phyloP scores from a whole-genome alignment of 2,329 filamentous ascomycete species.

The Fusarium phyllophilum region DNA sequence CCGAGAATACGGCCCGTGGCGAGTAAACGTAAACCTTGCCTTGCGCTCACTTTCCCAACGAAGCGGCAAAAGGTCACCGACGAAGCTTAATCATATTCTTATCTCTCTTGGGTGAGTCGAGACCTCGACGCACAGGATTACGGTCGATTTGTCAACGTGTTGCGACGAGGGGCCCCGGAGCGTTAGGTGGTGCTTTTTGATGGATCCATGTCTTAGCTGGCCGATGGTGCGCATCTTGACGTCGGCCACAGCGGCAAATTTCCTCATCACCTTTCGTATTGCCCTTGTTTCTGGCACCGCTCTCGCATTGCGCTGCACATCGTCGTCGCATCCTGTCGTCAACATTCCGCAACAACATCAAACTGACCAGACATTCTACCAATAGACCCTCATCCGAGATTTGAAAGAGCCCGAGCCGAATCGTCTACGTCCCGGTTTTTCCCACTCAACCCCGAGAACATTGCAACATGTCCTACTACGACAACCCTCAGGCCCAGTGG shows the following conservation, averaged over 20 bases:
- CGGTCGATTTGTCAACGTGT: slow-evolving; percentile 35
- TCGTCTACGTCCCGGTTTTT: slow-evolving; percentile 30
- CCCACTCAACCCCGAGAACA: slow-evolving; percentile 21
- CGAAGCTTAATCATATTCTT: slow-evolving; percentile 25
- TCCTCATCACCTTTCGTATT: slow-evolving; percentile 26
- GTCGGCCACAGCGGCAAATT: slow-evolving; percentile 38
- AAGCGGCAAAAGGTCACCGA: slow-evolving; percentile 30
- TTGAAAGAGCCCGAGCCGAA: slow-evolving; percentile 18
- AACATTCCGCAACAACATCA: slow-evolving; percentile 13
- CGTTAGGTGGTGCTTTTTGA: slow-evolving; percentile 39
- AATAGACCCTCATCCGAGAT: slow-evolving; percentile 30
- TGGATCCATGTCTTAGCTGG: slow-evolving; percentile 39
- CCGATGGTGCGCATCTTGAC: slow-evolving; percentile 41
- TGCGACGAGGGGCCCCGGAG: slow-evolving; percentile 36
- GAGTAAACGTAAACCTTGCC: slow-evolving; percentile 28
- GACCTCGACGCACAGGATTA: slow-evolving; percentile 17
- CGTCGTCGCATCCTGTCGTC: slow-evolving; percentile 24
- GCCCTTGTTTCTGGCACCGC: slow-evolving; percentile 12
- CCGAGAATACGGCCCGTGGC: slow-evolving; percentile 39
- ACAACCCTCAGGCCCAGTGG: slow-evolving; percentile 56
- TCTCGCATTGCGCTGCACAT: slow-evolving; percentile 27
- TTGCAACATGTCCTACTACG: slow-evolving; percentile 57
- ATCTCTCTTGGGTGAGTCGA: slow-evolving; percentile 38
- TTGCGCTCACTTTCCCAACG: slow-evolving; percentile 36
- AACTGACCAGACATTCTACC: slow-evolving; percentile 24